Evolutionary conservation across 768 basidiomycete species (phyloP), one percentile per base, ranked within the genome.

Genomic region (Amanita molliuscula): DNA sequence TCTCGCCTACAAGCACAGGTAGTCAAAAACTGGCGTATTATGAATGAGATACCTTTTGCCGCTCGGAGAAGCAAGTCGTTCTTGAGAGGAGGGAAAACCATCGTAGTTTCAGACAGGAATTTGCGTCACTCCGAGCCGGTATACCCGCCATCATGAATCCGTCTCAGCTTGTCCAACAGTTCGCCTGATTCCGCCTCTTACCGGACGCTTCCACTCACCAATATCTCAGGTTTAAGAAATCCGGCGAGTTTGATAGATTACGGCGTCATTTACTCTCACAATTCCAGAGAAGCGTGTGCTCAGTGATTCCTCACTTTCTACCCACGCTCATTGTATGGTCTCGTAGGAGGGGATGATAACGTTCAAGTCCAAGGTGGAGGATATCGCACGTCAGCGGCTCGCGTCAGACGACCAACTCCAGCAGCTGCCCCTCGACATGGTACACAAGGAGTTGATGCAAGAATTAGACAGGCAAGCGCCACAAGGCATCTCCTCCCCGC

Each of bases 11-110:
- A 50, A 28, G 23, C 15, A 49, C 40, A 20, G 40, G 7, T 38
- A 16, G 28, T 56, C 18, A 53, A 50, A 16, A 33, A 3, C 4
- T 25, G 25, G 29, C 28, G 38, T 31, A 18, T 26, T 26, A 21
- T 13, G 37, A 13, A 26, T 23, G 23, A 18, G 66, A 45, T 55
- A 79, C 91, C 89, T 65, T 78, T 64, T 48, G 92, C 92, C 38
- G 94, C 92, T n/a, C 94, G 81, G 44, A 96, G 65, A 29, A 96
- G 60, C 38, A 96, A 74, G 63, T 96, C 90, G 63, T 97, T 96
- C 63, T 82, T 82, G 54, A 95, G 71, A 37, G 78, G 75, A 9
- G 86, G 86, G 58, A 90, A 88, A 3, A 65, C 61, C 43, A 61
- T 54, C 53, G 66, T 37, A 73, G 77, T 75, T 54, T 53, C 18